A percentile compares a stretch with the other conserved stretches of the same genome.
Conservation (phyloP, 768 basidiomycete genomes). For the Leccinum obscurum region DNA sequence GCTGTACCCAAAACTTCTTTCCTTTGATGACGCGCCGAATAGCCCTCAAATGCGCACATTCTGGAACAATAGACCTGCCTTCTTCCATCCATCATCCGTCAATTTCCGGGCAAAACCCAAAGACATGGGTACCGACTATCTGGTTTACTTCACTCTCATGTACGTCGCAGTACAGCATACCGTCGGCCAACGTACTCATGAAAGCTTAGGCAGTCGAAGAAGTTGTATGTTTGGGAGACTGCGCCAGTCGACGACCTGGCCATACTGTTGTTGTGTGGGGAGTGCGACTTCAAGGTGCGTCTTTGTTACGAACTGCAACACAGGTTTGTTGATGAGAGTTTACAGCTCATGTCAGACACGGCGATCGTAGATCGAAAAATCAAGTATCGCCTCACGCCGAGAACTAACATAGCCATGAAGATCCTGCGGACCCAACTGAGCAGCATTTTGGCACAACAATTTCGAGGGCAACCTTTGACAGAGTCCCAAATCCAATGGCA, state of each 20-base stretch:
- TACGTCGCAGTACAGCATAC: constrained; percentile 32
- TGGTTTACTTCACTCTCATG: constrained; percentile 90
- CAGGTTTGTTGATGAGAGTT: constrained; percentile 5
- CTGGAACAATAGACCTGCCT: constrained; percentile 73
- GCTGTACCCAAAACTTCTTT: constrained; percentile 87
- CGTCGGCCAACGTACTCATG: constrained; percentile 7
- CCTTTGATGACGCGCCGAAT: constrained; percentile 52
- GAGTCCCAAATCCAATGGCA: constrained; percentile 71
- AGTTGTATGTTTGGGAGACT: constrained; percentile 91
- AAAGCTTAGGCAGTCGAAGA: constrained; percentile 82
- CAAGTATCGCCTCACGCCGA: constrained; percentile 67
- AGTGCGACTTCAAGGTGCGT: constrained; percentile 81
- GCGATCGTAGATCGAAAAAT: constrained; percentile 84
- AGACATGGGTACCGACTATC: constrained; percentile 74
- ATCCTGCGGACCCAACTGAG: constrained; percentile 65
- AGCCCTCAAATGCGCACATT: constrained; percentile 71
- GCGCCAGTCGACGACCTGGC: constrained; percentile 85
- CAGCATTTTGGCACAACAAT: constrained; percentile 60
- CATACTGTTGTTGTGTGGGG: constrained; percentile 83
- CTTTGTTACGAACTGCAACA: neutral
- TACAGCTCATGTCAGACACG: constrained; percentile 69
- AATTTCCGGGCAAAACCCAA: constrained; percentile 71
- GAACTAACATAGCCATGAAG: constrained; percentile 78
- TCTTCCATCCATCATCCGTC: constrained; percentile 89
- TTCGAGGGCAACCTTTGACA: constrained; percentile 60